phyloP scores from a whole-genome alignment of 805 yeast genomes.

The Jamesozyma piceae region DNA sequence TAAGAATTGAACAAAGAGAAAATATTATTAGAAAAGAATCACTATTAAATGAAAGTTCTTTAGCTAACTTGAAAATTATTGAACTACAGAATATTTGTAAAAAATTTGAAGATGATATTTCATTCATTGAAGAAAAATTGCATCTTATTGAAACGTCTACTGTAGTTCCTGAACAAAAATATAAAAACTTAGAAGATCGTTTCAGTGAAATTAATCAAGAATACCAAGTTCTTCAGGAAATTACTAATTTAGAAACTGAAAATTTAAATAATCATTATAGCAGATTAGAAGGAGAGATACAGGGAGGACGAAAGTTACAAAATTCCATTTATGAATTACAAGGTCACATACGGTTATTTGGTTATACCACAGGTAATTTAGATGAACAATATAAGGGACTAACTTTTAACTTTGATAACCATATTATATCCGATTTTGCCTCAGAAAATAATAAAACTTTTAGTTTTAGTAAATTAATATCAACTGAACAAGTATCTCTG shows the following conservation, averaged over 20 bases:
- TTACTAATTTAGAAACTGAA: constrained; percentile 17
- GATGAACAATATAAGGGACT: background rate
- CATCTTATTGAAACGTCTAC: constrained; percentile 7
- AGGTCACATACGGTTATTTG: constrained; percentile 29
- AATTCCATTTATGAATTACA: constrained; percentile 38
- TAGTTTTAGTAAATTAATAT: constrained; percentile 19
- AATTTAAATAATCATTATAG: constrained; percentile 22
- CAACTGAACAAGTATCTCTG: constrained; percentile 13
- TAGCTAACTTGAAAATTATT: too few relatives aligned
- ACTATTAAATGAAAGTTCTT: background rate
- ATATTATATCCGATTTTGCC: constrained; percentile 4
- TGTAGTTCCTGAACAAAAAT: constrained; percentile 15
- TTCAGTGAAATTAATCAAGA: constrained; percentile 6
- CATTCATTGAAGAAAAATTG: background rate
- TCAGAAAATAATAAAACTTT: background rate
- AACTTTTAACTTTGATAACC: constrained; percentile 14
- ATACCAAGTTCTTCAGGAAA: constrained; percentile 12
- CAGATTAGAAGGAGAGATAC: constrained; percentile 28
- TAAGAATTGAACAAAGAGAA: background rate
- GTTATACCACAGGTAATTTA: constrained; percentile 9
- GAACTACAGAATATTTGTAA: background rate
- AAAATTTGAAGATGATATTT: background rate
- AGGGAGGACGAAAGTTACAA: constrained; percentile 37
- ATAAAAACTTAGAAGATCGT: constrained; percentile 14
- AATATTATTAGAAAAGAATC: background rate